Evolutionary conservation across 2,329 filamentous ascomycete genomes (phyloP), one percentile per base, ranked within the genome.

Genomic region (Stagonosporopsis cucurbitacearum): DNA sequence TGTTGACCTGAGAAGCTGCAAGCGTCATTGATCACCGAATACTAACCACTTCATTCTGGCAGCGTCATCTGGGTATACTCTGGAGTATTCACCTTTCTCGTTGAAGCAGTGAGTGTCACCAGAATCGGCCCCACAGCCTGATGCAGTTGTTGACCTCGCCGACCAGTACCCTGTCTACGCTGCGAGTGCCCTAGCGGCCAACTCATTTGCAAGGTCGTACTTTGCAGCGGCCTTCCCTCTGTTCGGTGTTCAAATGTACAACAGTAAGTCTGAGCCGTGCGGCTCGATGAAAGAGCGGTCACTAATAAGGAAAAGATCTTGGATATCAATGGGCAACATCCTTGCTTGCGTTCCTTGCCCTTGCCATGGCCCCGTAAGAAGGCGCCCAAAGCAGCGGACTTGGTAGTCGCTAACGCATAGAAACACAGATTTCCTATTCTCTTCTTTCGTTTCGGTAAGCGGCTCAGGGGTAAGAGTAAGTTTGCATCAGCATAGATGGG

Each of bases 11-110:
- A 30, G 25, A 32, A 4, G 26, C 26, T 66, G 59, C 49, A 64
- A 47, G 42, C 64, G 63, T 56, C 61, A 63, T 68, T 6, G 53
- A 66, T 62, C 32, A 51, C 62, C 57, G 62, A 56, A 35, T 72
- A 67, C 72, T 75, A 68, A 75, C 66, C 61, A 30, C 48, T 37
- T 57, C 28, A 20, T 67, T 67, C 50, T 56, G 47, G 40, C 63
- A 91, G 90, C 48, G 88, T 86, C 50, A 84, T 96, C 57, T 84
- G 96, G 54, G 86, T 89, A 26, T 97, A 91, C 76, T 88, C 86
- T 53, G 91, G 92, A 48, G 86, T 96, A 63, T 96, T 96, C 75
- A 96, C 92, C 12, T 96, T 96, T 77, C 79, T 96, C 61, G 91
- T 94, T 11, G 85, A 88, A 64, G 77, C 75, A 63, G 78, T 80